phyloP scores from a whole-genome alignment of 78 protist species.

The Kipferlia bialata region DNA sequence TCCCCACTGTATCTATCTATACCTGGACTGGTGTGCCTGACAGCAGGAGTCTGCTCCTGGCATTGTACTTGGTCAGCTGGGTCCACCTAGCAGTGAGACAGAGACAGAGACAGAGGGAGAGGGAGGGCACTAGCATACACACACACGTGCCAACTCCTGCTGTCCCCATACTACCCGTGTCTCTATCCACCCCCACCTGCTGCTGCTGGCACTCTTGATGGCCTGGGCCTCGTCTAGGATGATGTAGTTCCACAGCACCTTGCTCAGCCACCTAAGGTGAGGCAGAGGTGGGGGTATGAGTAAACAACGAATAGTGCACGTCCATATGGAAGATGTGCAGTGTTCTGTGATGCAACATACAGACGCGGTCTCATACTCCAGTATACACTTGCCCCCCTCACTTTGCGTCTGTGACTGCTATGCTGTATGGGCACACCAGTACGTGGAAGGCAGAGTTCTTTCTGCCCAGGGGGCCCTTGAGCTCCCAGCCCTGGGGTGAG shows the following conservation, averaged over 20 bases:
- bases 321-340: no score
- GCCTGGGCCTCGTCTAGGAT: slow-evolving; percentile 93
- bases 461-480: background rate
- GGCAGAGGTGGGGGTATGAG: no score
- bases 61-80: slow-evolving; percentile 24
- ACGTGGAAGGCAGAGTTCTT: slow-evolving; percentile 62
- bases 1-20: slow-evolving; percentile 1
- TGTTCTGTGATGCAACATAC: no score
- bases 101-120: no score
- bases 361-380: no score
- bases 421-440: slow-evolving; percentile 44
- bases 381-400: no score
- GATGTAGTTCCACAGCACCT: slow-evolving; percentile 60
- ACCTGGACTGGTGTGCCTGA: slow-evolving; percentile 93
- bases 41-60: slow-evolving; percentile 59
- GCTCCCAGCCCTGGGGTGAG: background rate
- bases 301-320: no score
- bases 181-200: no score
- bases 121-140: no score
- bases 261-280: no score
- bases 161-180: no score
- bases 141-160: no score
- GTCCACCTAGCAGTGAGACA: background rate
- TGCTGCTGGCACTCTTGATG: slow-evolving; percentile 46
- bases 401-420: slow-evolving; percentile 50